phyloP scores from a whole-genome alignment of 2,329 filamentous ascomycete species.

The Tolypocladium endophyticum region DNA sequence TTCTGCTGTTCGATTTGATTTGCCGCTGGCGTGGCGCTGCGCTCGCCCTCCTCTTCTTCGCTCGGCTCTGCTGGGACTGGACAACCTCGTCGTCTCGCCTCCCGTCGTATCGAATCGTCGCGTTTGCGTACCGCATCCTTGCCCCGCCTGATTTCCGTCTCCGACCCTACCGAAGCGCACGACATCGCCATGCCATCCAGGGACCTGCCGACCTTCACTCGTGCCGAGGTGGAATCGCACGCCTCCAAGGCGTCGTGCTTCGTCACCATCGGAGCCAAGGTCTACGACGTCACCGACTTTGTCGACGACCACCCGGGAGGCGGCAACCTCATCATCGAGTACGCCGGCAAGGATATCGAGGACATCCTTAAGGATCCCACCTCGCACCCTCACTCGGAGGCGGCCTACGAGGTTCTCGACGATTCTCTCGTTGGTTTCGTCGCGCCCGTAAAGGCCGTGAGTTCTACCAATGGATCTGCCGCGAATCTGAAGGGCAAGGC shows the following conservation, averaged over 20 bases:
- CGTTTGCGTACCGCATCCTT: background rate
- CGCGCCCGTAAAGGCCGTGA: conserved; percentile 42
- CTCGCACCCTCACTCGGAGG: conserved; percentile 79
- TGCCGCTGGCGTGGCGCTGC: background rate
- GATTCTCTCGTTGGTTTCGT: conserved; percentile 80
- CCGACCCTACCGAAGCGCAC: background rate
- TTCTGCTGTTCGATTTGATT: background rate
- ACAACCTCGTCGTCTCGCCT: background rate
- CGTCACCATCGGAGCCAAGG: conserved; percentile 79
- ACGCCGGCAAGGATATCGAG: conserved; percentile 77
- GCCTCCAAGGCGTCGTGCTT: conserved; percentile 79
- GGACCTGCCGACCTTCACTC: conserved; percentile 74
- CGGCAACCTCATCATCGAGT: conserved; percentile 76
- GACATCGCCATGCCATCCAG: conserved; percentile 57
- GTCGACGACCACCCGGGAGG: conserved; percentile 86
- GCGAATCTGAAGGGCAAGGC: conserved; percentile 2
- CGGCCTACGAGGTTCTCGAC: conserved; percentile 91
- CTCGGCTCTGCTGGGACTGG: background rate
- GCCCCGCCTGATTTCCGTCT: conserved; percentile 5
- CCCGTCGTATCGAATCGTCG: background rate
- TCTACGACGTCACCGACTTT: conserved; percentile 93
- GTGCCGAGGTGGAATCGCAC: conserved; percentile 70
- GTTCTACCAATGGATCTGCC: conserved; percentile 12
- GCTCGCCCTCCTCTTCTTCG: background rate
- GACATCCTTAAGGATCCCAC: conserved; percentile 71